A percentile compares a stretch with the other conserved stretches of the same genome.
Evolutionary conservation across 257 asterid genomes (phyloP).

Genomic region (Nicotiana paniculata): DNA sequence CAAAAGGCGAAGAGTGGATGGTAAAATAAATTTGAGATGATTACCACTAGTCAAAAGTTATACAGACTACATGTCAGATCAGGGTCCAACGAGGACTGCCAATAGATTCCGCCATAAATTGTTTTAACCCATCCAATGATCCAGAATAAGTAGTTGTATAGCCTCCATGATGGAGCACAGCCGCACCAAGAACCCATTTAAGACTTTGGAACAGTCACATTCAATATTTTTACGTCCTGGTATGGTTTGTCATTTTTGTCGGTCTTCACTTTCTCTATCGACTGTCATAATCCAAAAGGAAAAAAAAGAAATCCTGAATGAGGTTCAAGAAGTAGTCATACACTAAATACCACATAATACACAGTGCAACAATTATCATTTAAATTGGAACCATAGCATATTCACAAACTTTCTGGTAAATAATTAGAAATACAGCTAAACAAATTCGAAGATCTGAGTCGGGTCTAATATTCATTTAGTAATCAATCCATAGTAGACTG

Average conservation of each 20-base stretch:
- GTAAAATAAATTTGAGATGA: not conserved
- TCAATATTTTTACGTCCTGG: constrained; percentile 89
- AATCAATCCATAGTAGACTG: not conserved
- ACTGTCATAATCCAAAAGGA: constrained; percentile 35
- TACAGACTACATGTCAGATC: not conserved
- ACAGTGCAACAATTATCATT: not conserved
- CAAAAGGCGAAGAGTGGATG: not conserved
- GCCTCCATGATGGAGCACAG: not conserved
- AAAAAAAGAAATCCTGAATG: not conserved
- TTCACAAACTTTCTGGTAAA: not conserved
- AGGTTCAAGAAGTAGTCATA: not conserved
- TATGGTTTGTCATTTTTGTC: constrained; percentile 83
- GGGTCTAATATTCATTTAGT: not conserved
- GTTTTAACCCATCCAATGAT: not conserved
- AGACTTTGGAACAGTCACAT: constrained; percentile 82
- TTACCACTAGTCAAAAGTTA: not conserved
- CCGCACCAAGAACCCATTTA: not conserved
- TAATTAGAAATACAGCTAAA: not conserved
- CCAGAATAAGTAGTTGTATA: not conserved
- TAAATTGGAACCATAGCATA: not conserved
- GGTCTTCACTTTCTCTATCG: constrained; percentile 89
- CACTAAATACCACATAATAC: not conserved
- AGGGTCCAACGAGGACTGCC: not conserved
- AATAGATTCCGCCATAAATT: not conserved
- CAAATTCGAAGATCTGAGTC: not conserved